Evolutionary conservation across 2,329 filamentous ascomycete genomes (phyloP), one percentile per base, ranked within the genome.

Genomic region (Xylariomycetidae sp.): DNA sequence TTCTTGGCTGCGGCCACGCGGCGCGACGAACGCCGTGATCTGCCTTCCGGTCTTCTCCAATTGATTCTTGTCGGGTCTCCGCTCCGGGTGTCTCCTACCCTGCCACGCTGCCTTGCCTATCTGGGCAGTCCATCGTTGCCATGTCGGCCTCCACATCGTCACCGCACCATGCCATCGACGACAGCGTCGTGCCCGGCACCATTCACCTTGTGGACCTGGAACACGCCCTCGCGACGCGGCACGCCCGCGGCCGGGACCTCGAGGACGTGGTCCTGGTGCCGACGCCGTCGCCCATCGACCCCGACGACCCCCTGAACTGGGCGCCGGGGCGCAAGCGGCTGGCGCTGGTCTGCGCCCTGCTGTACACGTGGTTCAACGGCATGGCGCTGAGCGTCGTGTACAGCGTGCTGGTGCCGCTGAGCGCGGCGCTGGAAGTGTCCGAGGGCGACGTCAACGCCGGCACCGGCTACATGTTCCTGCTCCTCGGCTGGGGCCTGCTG

Each of bases 241-340:
- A 64, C 39, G 53, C 56, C 4, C 9, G 13, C 25, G 25, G 7
- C 25, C 25, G 26, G 14, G 5, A 5, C 26, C 26, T 6, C 13
- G 16, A 13, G 19, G 60, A 70, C 30, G 67, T 72, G 33, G 66
- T 75, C 13, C 54, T 75, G 9, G 60, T 73, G 7, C 72, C 72
- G 2, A 58, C 60, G 0, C 71, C 71, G 2, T 68, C 65, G 0
- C 49, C 54, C 9, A 66, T 73, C 38, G 66, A 74, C 39, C 64
- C 68, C 4, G 66, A 72, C 25, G 72, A 75, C 39, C 72, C 71
- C 3, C 53, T 76, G 20, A 74, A 70, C 38, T 70, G 70, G 70
- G 42, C 40, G 14, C 41, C 47, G n/a, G 38, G 50, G 13, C 50
- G 52, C 38, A 55, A 55, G 39, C 35, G 43, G 10, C 31, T 52